Conservation (phyloP, 352 stramenopile species). For the Poterioochromonas sp. region DNA sequence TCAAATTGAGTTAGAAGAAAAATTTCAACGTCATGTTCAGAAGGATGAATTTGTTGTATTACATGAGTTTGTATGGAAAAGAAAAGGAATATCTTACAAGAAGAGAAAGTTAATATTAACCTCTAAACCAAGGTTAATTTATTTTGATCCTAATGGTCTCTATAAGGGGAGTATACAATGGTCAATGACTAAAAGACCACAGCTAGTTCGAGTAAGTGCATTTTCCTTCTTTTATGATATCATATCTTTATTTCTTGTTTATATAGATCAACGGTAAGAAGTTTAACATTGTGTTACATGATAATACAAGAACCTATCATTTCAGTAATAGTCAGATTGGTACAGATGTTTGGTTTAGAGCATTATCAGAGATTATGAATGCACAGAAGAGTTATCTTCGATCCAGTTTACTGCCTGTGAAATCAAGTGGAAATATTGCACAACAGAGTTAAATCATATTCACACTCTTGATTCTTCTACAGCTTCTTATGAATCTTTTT, state of each 20-base stretch:
- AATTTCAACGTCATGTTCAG: neutral
- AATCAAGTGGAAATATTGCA: too few relatives aligned
- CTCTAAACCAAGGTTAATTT: neutral
- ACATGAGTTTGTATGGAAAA: neutral
- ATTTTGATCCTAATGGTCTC: neutral
- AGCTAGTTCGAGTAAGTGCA: neutral
- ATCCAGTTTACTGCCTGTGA: neutral
- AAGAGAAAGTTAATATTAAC: slow-evolving; percentile 16
- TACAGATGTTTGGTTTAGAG: neutral
- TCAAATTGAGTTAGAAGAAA: neutral
- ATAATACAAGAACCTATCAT: slow-evolving; percentile 10
- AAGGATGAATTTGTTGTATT: slow-evolving; percentile 16
- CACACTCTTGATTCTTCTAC: too few relatives aligned
- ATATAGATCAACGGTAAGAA: slow-evolving; percentile 6
- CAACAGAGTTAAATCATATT: too few relatives aligned
- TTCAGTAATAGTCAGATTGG: neutral
- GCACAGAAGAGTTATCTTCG: neutral
- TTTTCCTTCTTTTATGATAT: neutral
- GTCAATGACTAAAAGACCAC: neutral
- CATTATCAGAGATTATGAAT: neutral
- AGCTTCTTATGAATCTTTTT: too few relatives aligned
- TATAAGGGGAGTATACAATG: slow-evolving; percentile 6
- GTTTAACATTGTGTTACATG: neutral
- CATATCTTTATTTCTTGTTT: neutral
- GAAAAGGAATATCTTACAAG: slow-evolving; percentile 19